Percentiles rank a stretch among this genome's conserved stretches.
phyloP scores from a whole-genome alignment of 2,329 filamentous ascomycete genomes.

The Colletotrichum sp. region DNA sequence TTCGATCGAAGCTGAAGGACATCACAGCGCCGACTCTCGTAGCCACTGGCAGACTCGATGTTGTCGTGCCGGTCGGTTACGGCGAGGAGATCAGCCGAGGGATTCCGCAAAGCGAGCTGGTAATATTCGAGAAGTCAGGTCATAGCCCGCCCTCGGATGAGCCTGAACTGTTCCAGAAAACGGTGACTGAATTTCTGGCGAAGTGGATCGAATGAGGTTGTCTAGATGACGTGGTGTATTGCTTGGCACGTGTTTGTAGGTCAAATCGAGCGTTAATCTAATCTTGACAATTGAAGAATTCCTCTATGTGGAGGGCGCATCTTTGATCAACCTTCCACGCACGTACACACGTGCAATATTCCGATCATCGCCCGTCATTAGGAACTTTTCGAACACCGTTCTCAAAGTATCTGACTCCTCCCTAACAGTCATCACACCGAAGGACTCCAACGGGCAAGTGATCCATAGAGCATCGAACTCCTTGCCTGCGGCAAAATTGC shows the following conservation, averaged over 20 bases:
- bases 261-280: neutral
- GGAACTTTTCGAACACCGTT: slow-evolving; percentile 64
- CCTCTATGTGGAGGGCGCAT: neutral
- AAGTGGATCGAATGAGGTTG: neutral
- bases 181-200: slow-evolving; percentile 7
- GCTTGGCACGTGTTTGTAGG: neutral
- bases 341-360: slow-evolving; percentile 64
- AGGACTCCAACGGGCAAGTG: slow-evolving; percentile 34
- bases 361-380: slow-evolving; percentile 70
- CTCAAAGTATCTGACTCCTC: slow-evolving; percentile 52
- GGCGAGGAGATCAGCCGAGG: slow-evolving; percentile 22
- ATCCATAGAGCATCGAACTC: slow-evolving; percentile 66
- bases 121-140: slow-evolving; percentile 26
- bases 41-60: slow-evolving; percentile 25
- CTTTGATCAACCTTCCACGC: slow-evolving; percentile 36
- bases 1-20: slow-evolving; percentile 20
- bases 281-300: neutral
- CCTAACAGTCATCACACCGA: slow-evolving; percentile 55
- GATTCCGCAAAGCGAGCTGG: slow-evolving; percentile 22
- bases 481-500: slow-evolving; percentile 63
- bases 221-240: neutral
- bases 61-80: slow-evolving; percentile 23
- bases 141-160: slow-evolving; percentile 27
- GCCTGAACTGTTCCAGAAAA: slow-evolving; percentile 20
- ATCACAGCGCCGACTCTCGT: slow-evolving; percentile 25